Percentiles rank a stretch among this genome's conserved stretches.
Conservation (phyloP, 2,329 filamentous ascomycete genomes). For the Epichloe typhina region DNA sequence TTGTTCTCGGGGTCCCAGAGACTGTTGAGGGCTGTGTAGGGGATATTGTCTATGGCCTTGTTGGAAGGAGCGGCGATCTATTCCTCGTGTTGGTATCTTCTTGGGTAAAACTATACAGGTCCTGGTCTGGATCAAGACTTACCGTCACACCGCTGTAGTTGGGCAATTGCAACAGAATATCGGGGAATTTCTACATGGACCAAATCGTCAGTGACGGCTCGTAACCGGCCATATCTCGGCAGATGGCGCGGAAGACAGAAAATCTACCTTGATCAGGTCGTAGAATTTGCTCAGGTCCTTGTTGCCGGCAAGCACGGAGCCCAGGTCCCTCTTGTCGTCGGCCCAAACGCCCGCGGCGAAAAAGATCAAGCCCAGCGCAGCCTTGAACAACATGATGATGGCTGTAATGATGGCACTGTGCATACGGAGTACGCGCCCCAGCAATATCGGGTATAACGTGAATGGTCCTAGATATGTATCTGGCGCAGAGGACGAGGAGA, state of each 20-base stretch:
- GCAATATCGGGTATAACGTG: no score
- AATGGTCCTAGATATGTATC: no score
- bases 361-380: slow-evolving; percentile 12
- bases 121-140: slow-evolving; percentile 8
- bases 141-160: slow-evolving; percentile 31
- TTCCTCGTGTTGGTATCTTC: background rate
- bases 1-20: slow-evolving; percentile 32
- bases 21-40: slow-evolving; percentile 34
- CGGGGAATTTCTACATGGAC: slow-evolving; percentile 28
- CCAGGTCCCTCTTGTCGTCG: slow-evolving; percentile 21
- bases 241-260: background rate
- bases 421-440: no score
- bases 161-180: slow-evolving; percentile 30
- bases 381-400: slow-evolving; percentile 11
- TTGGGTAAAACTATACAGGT: no score
- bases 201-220: background rate
- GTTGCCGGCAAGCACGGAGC: slow-evolving; percentile 24
- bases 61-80: slow-evolving; percentile 45
- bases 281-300: slow-evolving; percentile 31
- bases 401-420: background rate
- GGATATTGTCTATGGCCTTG: slow-evolving; percentile 41
- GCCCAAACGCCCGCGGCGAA: slow-evolving; percentile 9
- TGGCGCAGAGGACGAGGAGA: no score
- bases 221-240: background rate
- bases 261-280: slow-evolving; percentile 26